phyloP scores from a whole-genome alignment of 306 rosid genomes.

The Carpinus fangiana region DNA sequence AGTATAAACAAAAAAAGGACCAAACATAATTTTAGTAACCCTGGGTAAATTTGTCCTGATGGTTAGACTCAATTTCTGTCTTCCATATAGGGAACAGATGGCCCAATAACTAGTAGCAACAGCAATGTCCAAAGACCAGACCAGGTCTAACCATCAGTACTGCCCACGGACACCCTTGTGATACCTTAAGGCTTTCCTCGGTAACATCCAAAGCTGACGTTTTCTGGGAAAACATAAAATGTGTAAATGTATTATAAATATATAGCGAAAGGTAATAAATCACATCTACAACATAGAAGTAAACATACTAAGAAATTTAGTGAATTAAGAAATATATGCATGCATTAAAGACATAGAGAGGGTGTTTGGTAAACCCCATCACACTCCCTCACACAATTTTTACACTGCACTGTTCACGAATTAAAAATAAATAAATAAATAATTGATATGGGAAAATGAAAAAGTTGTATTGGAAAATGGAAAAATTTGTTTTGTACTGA shows the following conservation, averaged over 20 bases:
- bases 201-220: constrained; percentile 66
- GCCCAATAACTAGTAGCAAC: not conserved
- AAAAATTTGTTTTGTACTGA: too few relatives aligned
- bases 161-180: constrained; percentile 10
- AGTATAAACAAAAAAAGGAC: not conserved
- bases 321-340: not conserved
- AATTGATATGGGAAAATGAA: too few relatives aligned
- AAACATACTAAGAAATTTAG: not conserved
- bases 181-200: constrained; percentile 80
- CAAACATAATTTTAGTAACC: not conserved
- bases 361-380: too few relatives aligned
- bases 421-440: too few relatives aligned
- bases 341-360: not conserved
- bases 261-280: not conserved
- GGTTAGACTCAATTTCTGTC: not conserved
- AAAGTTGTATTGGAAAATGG: too few relatives aligned
- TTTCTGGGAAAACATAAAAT: constrained; percentile 58
- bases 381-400: too few relatives aligned
- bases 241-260: not conserved
- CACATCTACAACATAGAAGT: not conserved
- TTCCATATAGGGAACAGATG: not conserved
- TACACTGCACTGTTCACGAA: too few relatives aligned
- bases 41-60: not conserved
- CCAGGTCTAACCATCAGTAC: constrained; percentile 15
- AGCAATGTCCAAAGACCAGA: not conserved